Conservation (phyloP, 1,284 basidiomycete genomes). For the Ustilago bromivora region DNA sequence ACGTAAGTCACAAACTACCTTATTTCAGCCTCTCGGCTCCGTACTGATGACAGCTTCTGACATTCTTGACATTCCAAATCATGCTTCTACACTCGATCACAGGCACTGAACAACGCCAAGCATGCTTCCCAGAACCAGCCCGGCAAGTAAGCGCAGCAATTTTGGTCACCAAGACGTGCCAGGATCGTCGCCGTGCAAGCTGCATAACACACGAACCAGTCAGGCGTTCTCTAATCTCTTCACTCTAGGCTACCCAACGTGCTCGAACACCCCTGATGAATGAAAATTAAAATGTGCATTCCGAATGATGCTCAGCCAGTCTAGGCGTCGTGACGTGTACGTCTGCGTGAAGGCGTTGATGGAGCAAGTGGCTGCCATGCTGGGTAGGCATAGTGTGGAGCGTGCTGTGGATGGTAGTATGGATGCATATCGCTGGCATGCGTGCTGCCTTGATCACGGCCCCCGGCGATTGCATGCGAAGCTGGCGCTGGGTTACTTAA, state of each 20-base stretch:
- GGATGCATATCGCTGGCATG: constrained; percentile 23
- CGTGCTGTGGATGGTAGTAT: constrained; percentile 20
- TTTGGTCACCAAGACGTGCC: background rate
- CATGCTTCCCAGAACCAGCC: constrained; percentile 32
- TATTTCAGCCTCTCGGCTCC: background rate
- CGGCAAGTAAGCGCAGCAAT: constrained; percentile 25
- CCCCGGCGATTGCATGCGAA: constrained; percentile 7
- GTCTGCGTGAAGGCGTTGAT: constrained; percentile 34
- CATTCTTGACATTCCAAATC: background rate
- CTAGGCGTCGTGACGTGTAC: constrained; percentile 15
- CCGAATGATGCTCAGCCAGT: background rate
- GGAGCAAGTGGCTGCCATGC: constrained; percentile 35
- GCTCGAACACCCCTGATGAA: background rate
- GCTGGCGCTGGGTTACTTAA: constrained; percentile 4
- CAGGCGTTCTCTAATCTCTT: background rate
- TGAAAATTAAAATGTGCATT: background rate
- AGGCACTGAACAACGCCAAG: constrained; percentile 51
- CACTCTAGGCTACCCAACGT: background rate
- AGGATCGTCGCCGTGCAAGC: background rate
- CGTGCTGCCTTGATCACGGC: background rate
- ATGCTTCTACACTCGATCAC: background rate
- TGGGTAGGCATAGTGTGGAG: constrained; percentile 24
- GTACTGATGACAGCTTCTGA: background rate
- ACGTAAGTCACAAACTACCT: constrained; percentile 13
- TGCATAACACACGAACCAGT: constrained; percentile 8